Conservation (phyloP, 2,329 filamentous ascomycete species). For the Cadophora luteo-olivacea region DNA sequence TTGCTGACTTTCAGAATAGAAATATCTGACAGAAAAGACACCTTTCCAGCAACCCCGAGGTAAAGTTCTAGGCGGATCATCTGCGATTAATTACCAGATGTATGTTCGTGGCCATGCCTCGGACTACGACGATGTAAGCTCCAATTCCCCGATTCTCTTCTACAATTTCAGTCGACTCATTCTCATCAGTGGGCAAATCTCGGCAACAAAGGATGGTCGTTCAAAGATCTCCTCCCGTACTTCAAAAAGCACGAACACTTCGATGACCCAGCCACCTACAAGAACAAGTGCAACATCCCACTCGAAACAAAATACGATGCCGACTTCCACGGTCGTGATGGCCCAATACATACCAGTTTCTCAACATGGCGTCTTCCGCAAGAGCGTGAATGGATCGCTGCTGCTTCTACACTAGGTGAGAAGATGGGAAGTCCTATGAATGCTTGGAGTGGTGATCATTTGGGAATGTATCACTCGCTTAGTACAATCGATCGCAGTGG, state of each 20-base stretch:
- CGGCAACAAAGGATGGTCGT: constrained; percentile 53
- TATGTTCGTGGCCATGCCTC: constrained; percentile 18
- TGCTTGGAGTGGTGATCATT: constrained; percentile 26
- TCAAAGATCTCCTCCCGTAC: constrained; percentile 50
- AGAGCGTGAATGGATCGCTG: constrained; percentile 20
- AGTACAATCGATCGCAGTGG: constrained; percentile 16
- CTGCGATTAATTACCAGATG: constrained; percentile 47
- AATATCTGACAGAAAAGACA: constrained; percentile 9
- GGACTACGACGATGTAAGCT: constrained; percentile 13
- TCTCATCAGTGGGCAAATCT: constrained; percentile 46
- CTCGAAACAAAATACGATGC: constrained; percentile 25
- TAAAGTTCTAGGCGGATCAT: constrained; percentile 46
- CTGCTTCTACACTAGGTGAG: constrained; percentile 15
- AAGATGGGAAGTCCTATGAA: constrained; percentile 22
- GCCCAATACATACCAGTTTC: constrained; percentile 17
- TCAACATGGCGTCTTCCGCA: constrained; percentile 13
- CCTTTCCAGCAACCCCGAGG: constrained; percentile 39
- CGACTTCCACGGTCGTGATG: constrained; percentile 20
- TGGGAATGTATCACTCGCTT: constrained; percentile 26
- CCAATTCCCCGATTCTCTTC: neutral
- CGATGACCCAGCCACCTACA: constrained; percentile 24
- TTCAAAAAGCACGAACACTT: constrained; percentile 47
- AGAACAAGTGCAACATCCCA: constrained; percentile 22
- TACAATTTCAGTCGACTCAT: neutral
- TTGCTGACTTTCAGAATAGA: neutral